phyloP scores from a whole-genome alignment of 495 filamentous ascomycete genomes.

The Tuber microsphaerosporum region DNA sequence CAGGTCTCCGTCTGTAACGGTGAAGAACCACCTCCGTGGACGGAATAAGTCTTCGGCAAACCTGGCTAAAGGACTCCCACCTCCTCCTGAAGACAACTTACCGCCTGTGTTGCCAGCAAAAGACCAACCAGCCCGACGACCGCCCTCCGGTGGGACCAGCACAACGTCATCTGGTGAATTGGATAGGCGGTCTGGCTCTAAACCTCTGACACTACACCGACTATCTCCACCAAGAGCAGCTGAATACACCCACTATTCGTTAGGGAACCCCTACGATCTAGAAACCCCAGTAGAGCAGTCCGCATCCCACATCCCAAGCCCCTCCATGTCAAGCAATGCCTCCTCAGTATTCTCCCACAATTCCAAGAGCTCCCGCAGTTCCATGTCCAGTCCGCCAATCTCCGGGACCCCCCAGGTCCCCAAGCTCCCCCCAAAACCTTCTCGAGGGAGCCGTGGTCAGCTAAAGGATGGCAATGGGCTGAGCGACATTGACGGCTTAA shows the following conservation, averaged over 20 bases:
- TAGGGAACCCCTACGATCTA: conserved; percentile 21
- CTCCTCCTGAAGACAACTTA: conserved; percentile 12
- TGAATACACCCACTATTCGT: conserved; percentile 25
- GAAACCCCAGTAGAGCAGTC: conserved; percentile 5
- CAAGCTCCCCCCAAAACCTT: conserved; percentile 43
- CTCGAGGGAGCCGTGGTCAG: conserved; percentile 10
- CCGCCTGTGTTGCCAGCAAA: neutral
- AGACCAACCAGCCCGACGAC: conserved; percentile 12
- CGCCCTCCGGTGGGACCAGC: conserved; percentile 11
- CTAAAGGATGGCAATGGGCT: conserved; percentile 18
- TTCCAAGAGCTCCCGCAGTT: conserved; percentile 34
- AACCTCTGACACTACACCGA: conserved; percentile 1
- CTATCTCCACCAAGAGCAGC: conserved; percentile 23
- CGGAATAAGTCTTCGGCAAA: conserved; percentile 30
- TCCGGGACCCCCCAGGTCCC: conserved; percentile 40
- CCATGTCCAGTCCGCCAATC: conserved; percentile 28
- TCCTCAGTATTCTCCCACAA: conserved; percentile 38
- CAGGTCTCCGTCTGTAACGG: conserved; percentile 32
- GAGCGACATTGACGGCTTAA: conserved; percentile 47
- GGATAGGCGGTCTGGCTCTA: conserved; percentile 9
- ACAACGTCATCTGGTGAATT: conserved; percentile 5
- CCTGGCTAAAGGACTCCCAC: conserved; percentile 15
- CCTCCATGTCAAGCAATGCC: conserved; percentile 36
- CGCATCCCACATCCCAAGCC: conserved; percentile 19
- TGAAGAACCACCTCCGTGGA: conserved; percentile 15